A percentile compares a stretch with the other conserved stretches of the same genome.
These are phyloP conservation scores for Ceratobasidium sp. DNA, from an alignment of 1,284 basidiomycete species.

Conservation along the genomic window DNA sequence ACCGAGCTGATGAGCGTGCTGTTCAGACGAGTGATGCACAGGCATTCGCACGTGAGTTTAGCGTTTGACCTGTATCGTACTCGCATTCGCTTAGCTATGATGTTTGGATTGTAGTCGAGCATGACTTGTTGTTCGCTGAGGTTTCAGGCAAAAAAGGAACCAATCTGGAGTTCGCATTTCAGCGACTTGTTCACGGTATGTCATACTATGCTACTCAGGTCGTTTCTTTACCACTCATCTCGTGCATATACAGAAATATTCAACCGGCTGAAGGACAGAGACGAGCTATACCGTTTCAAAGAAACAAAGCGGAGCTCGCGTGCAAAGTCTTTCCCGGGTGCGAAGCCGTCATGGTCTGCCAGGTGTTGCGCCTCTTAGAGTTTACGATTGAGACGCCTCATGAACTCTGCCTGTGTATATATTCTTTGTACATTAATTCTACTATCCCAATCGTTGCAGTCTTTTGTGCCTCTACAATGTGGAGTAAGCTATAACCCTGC, in stretches of 20 bases:
- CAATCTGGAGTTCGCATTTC: slow-evolving; percentile 26
- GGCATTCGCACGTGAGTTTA: slow-evolving; percentile 25
- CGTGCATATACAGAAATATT: slow-evolving; percentile 20
- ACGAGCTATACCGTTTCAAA: slow-evolving; percentile 22
- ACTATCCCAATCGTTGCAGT: no score
- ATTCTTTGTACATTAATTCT: neutral
- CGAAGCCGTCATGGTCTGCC: slow-evolving; percentile 9
- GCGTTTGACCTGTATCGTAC: no score
- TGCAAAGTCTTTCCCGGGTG: neutral
- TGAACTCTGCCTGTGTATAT: neutral
- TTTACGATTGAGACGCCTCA: neutral
- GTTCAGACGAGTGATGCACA: slow-evolving; percentile 19
- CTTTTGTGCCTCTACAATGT: no score
- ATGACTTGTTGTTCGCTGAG: slow-evolving; percentile 19
- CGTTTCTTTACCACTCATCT: neutral
- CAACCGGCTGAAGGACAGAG: slow-evolving; percentile 12
- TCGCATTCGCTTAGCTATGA: neutral
- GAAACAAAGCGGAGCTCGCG: slow-evolving; percentile 20
- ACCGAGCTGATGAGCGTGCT: slow-evolving; percentile 3
- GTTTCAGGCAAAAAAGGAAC: slow-evolving; percentile 15
- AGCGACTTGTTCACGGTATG: slow-evolving; percentile 25
- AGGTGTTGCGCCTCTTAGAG: slow-evolving; percentile 10
- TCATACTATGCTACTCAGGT: neutral
- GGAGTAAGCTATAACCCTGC: no score
- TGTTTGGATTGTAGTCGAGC: neutral